A percentile compares a stretch with the other conserved stretches of the same genome.
These are phyloP conservation scores for Zymoseptoria tritici DNA, from an alignment of 2,329 filamentous ascomycete species.

Conservation along the genomic window DNA sequence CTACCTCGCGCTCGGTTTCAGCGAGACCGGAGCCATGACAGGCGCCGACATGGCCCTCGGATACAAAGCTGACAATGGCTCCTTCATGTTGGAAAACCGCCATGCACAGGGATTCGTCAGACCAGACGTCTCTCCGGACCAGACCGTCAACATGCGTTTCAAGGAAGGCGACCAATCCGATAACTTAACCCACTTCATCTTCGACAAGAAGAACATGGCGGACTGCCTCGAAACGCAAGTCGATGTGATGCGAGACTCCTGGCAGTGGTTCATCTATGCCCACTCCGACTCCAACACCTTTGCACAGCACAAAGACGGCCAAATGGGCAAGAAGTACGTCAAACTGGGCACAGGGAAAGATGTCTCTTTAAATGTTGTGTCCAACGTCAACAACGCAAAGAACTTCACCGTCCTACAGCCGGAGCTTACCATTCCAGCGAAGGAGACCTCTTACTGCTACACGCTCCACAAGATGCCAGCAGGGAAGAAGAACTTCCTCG, in stretches of 20 bases:
- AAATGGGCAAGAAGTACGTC: constrained; percentile 15
- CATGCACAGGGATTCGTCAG: constrained; percentile 12
- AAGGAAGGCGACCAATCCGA: constrained; percentile 10
- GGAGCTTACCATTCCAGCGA: constrained; percentile 8
- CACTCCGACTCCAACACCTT: constrained; percentile 13
- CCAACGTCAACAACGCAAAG: constrained; percentile 7
- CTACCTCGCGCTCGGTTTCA: constrained; percentile 17
- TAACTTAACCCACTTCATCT: constrained; percentile 13
- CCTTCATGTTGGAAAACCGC: constrained; percentile 14
- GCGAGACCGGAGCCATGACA: constrained; percentile 17
- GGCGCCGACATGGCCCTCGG: constrained; percentile 15
- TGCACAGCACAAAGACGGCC: constrained; percentile 9
- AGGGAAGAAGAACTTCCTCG: constrained; percentile 10
- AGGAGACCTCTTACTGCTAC: constrained; percentile 15
- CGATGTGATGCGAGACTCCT: constrained; percentile 5
- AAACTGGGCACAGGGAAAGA: constrained; percentile 12
- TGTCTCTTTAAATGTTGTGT: constrained; percentile 8
- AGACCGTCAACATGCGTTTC: constrained; percentile 15
- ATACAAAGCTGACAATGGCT: constrained; percentile 8
- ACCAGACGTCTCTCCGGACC: constrained; percentile 13
- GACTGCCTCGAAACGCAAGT: constrained; percentile 11
- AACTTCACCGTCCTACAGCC: constrained; percentile 10
- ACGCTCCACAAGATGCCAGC: constrained; percentile 14
- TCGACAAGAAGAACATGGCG: constrained; percentile 15
- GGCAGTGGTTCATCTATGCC: constrained; percentile 18